Evolutionary conservation across 768 basidiomycete genomes (phyloP).

Genomic region (Pleurotus djamor): DNA sequence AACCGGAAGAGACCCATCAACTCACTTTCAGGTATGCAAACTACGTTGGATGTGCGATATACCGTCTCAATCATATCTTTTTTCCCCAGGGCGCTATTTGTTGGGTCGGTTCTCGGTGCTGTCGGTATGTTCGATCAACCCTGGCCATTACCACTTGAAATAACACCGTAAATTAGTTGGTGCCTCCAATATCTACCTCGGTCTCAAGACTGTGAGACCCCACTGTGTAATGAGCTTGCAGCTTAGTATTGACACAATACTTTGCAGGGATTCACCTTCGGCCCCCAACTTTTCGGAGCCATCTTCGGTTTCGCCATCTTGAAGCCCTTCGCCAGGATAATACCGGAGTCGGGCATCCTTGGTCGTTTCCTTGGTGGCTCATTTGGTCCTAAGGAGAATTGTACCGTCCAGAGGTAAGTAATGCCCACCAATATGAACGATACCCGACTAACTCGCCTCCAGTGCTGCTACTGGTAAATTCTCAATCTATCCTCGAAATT

Average conservation of each 20-base stretch:
- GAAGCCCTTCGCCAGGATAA: constrained; percentile 48
- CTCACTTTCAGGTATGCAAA: constrained; percentile 42
- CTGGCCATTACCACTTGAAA: neutral
- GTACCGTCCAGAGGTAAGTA: constrained; percentile 51
- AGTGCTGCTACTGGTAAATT: constrained; percentile 47
- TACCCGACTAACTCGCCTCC: constrained; percentile 1
- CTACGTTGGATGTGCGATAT: neutral
- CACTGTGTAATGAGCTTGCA: neutral
- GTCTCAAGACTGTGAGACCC: constrained; percentile 50
- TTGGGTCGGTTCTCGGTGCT: constrained; percentile 50
- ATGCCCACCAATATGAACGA: neutral
- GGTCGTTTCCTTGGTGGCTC: constrained; percentile 48
- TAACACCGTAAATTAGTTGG: constrained; percentile 28
- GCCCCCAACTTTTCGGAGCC: constrained; percentile 58
- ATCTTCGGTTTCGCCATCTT: constrained; percentile 63
- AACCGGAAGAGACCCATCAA: constrained; percentile 46
- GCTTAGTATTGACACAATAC: neutral
- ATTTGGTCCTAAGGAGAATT: constrained; percentile 68
- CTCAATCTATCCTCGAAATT: neutral
- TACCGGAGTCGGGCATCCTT: constrained; percentile 44
- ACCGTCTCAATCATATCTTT: neutral
- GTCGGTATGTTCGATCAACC: constrained; percentile 23
- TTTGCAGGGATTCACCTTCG: constrained; percentile 40
- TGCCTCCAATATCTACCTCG: constrained; percentile 66
- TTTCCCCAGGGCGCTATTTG: constrained; percentile 37